Conservation (phyloP, 116 monocot species). For the Zostera marina region DNA sequence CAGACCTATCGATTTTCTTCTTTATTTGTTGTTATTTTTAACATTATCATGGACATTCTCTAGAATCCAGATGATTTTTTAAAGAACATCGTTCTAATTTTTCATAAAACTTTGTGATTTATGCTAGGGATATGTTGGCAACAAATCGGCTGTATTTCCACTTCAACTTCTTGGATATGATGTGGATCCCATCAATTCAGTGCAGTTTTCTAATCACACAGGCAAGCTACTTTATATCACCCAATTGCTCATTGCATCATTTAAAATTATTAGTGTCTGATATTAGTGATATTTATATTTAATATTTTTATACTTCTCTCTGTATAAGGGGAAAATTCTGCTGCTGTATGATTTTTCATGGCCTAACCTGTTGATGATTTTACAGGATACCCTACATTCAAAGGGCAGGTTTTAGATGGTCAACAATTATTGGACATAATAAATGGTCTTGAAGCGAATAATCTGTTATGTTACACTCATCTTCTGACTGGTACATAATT, state of each 20-base stretch:
- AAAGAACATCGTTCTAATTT: not conserved
- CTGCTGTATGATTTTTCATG: not conserved
- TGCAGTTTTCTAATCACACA: constrained; percentile 93
- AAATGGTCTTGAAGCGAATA: constrained; percentile 90
- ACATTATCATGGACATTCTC: not conserved
- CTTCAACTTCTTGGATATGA: constrained; percentile 99
- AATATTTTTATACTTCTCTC: constrained; percentile 23
- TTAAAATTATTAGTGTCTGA: too few relatives aligned
- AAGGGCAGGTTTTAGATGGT: constrained; percentile 87
- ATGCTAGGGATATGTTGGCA: constrained; percentile 93
- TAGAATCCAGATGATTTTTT: not conserved
- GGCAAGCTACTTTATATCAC: constrained; percentile 57
- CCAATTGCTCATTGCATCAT: constrained; percentile 28
- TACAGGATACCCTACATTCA: constrained; percentile 92
- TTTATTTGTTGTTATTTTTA: too few relatives aligned
- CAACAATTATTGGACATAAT: constrained; percentile 81
- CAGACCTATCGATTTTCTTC: too few relatives aligned
- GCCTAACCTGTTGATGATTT: constrained; percentile 10
- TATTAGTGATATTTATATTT: constrained; percentile 18
- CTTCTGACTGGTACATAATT: constrained; percentile 60
- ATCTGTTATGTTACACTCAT: constrained; percentile 88
- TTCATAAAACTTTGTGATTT: constrained; percentile 2
- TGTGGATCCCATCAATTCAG: constrained; percentile 98
- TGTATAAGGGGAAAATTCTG: constrained; percentile 6
- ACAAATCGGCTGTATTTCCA: constrained; percentile 98